Evolutionary conservation across 2,329 filamentous ascomycete species (phyloP), one percentile per base, ranked within the genome.

Genomic region (Chrysoporthe austroafricana): DNA sequence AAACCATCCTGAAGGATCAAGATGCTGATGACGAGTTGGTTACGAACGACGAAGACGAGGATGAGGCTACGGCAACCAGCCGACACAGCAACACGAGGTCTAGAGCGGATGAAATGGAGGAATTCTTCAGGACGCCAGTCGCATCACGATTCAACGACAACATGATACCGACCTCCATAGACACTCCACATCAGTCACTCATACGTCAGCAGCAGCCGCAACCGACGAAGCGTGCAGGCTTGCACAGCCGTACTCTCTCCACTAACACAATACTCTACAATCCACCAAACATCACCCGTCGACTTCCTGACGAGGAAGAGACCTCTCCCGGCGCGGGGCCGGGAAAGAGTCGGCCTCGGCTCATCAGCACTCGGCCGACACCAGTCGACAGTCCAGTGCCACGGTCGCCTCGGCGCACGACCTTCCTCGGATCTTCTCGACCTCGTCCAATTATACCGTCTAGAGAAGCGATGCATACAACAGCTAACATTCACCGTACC

Each of bases 21-120:
- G 93, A 97, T 75, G 93, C 93, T 0, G 94, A 97, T 73, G 94
- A 97, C 73, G 94, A 97, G 77, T 82, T 94, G n/a, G 86, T 92
- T 14, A 94, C 91, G 3, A 92, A 94, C 66, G 91, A 93, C 66
- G 91, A 94, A 66, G 88, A 90, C 54, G 86, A 87, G 66, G 84
- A 88, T 62, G 81, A 84, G 18, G 67, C 39, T 66, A 77, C 69
- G 76, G 63, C 71, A 70, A 72, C 52, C 71, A 71, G 65, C 74
- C 67, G 67, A 73, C 69, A 32, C 2, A 67, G 67, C 42, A 59
- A 62, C 14, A 44, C 48, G n/a, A 67, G 52, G 39, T 68, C 67
- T 6, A 39, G 44, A 18, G 73, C 75, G 32, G 77, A 77, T 39
- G 73, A 77, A 21, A 79, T 81, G 9, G 84, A 84, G 58, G 83